phyloP scores from a whole-genome alignment of 345 rosid species.

The Toxicodendron radicans region DNA sequence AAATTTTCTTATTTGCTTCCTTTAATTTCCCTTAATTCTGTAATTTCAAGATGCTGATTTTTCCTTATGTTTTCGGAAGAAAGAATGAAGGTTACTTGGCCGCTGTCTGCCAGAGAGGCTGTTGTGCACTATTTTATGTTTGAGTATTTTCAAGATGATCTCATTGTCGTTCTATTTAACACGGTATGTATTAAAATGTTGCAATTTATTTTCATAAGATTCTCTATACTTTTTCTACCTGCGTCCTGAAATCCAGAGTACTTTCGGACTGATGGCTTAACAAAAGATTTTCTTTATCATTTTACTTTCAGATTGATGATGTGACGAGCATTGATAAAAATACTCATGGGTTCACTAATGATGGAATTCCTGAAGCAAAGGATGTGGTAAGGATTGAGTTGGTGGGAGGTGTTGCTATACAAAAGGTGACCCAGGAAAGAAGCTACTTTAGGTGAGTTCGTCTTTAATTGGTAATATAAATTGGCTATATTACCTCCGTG shows the following conservation, averaged over 20 bases:
- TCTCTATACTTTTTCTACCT: slow-evolving; percentile 14
- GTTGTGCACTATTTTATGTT: slow-evolving; percentile 65
- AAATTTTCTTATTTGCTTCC: slow-evolving; percentile 7
- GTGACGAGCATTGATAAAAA: slow-evolving; percentile 48
- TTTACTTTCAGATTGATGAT: slow-evolving; percentile 62
- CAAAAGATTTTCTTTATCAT: not conserved
- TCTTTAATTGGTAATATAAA: not conserved
- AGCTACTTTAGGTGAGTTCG: slow-evolving; percentile 78
- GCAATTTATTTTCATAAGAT: slow-evolving; percentile 12
- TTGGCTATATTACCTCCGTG: not conserved
- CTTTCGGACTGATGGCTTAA: not conserved
- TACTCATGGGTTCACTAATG: slow-evolving; percentile 55
- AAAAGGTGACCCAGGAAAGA: slow-evolving; percentile 73
- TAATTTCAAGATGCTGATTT: slow-evolving; percentile 30
- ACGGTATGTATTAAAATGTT: slow-evolving; percentile 49
- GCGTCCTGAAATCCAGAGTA: not conserved
- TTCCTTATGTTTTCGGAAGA: slow-evolving; percentile 49
- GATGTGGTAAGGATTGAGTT: slow-evolving; percentile 75
- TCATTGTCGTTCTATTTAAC: slow-evolving; percentile 58
- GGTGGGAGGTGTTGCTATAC: slow-evolving; percentile 86
- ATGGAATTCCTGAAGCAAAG: slow-evolving; percentile 54
- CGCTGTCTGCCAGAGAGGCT: slow-evolving; percentile 79
- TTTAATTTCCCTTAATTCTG: slow-evolving; percentile 16
- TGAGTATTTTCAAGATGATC: slow-evolving; percentile 71
- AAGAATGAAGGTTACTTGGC: slow-evolving; percentile 98